Evolutionary conservation across 176 grass and related monocot species (phyloP), one percentile per base, ranked within the genome.

Genomic region (Ananas comosus): DNA sequence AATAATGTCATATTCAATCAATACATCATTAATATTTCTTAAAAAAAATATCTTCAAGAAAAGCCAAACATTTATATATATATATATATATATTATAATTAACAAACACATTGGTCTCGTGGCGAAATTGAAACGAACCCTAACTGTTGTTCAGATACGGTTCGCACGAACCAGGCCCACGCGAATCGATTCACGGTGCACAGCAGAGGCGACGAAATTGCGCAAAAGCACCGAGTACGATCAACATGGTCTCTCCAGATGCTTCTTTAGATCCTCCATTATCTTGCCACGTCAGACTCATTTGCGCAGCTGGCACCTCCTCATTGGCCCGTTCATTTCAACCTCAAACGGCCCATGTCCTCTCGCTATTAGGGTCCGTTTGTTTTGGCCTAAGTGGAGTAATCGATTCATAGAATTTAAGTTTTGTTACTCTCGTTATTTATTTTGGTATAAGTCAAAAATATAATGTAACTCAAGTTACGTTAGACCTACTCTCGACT

Each of bases 311-410:
- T 73, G 74, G 74, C 17, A 13, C 2, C 10, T 14, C 18, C 22
- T 12, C 49, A 78, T 68, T 83, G 80, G 74, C 50, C 14, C 19
- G 53, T n/a, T 64, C 80, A 73, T 83, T 63, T 67, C 57, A 67
- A 61, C 80, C 80, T 67, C 80, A 68, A 67, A 64, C 68, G 21
- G 4, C 29, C 68, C 63, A 78, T 83, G 69, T 64, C 67, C 29
- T n/a, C n/a, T n/a, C n/a, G n/a, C n/a, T n/a, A n/a, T n/a, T n/a
- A n/a, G n/a, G n/a, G n/a, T n/a, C n/a, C n/a, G n/a, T n/a, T n/a
- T n/a, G n/a, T n/a, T n/a, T n/a, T n/a, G n/a, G n/a, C n/a, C n/a
- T n/a, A n/a, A n/a, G n/a, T n/a, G n/a, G n/a, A n/a, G n/a, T n/a
- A n/a, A n/a, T n/a, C n/a, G n/a, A n/a, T n/a, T n/a, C n/a, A n/a